A percentile compares a stretch with the other conserved stretches of the same genome.
These are phyloP conservation scores for Populus hybrid DNA, from an alignment of 441 rosid genomes.

Conservation along the genomic window DNA sequence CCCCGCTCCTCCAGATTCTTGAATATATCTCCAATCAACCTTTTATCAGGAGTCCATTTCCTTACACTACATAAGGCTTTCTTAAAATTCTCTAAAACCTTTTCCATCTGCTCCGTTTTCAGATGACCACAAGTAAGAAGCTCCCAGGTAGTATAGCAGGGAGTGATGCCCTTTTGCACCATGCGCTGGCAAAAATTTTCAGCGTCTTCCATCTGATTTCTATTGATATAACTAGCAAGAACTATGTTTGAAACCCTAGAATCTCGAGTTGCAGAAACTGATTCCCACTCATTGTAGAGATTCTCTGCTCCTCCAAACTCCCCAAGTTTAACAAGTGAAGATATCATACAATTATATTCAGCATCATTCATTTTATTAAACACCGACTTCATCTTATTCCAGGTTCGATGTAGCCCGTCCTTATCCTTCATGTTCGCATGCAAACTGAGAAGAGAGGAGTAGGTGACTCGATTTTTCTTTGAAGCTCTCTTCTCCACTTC, in stretches of 20 bases:
- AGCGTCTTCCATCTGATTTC: conserved; percentile 46
- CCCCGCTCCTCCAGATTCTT: conserved; percentile 57
- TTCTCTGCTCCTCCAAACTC: conserved; percentile 64
- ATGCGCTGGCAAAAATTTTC: conserved; percentile 46
- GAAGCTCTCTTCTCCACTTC: conserved; percentile 83
- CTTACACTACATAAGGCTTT: conserved; percentile 65
- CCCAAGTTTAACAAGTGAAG: conserved; percentile 66
- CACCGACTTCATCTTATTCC: conserved; percentile 60
- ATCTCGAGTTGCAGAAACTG: conserved; percentile 53
- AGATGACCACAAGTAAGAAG: conserved; percentile 71
- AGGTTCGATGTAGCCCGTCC: conserved; percentile 55
- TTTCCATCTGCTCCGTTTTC: conserved; percentile 43
- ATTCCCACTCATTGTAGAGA: conserved; percentile 77
- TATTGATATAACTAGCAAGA: conserved; percentile 65
- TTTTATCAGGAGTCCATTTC: conserved; percentile 58
- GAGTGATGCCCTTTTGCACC: conserved; percentile 48
- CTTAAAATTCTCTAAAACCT: conserved; percentile 56
- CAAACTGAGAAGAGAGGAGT: conserved; percentile 73
- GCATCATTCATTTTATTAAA: conserved; percentile 68
- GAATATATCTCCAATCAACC: conserved; percentile 42
- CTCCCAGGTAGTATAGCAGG: conserved; percentile 79
- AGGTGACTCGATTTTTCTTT: conserved; percentile 48
- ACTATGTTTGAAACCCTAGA: conserved; percentile 59
- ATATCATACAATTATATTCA: conserved; percentile 68
- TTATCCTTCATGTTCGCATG: conserved; percentile 57